These are phyloP conservation scores for Paracoccidioides lutzii DNA, from an alignment of 2,329 filamentous ascomycete species.

Conservation along the genomic window DNA sequence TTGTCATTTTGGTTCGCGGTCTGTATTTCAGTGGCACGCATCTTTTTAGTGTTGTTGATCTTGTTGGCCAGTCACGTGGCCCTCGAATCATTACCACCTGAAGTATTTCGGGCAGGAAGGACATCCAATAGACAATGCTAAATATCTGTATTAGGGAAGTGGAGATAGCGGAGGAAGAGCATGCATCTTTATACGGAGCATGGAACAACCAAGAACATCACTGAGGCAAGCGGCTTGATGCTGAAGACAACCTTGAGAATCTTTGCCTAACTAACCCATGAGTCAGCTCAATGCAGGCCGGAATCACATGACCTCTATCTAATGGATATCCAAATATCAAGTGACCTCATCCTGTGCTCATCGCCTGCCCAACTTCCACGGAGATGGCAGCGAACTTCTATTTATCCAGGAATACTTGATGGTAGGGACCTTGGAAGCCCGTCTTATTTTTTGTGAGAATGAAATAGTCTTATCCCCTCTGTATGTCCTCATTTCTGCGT, in stretches of 20 bases:
- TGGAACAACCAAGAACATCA: too few relatives aligned
- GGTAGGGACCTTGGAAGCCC: neutral
- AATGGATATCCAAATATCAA: neutral
- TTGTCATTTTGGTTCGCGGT: neutral
- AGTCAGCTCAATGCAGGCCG: too few relatives aligned
- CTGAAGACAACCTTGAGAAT: too few relatives aligned
- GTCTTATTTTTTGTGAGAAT: neutral
- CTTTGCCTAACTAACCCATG: too few relatives aligned
- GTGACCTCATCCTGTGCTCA: neutral
- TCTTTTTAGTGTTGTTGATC: neutral
- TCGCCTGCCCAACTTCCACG: neutral
- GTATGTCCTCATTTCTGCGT: neutral
- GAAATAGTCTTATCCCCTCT: neutral
- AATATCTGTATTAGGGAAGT: too few relatives aligned
- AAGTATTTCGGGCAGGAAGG: too few relatives aligned
- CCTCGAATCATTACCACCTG: too few relatives aligned
- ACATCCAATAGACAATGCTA: too few relatives aligned
- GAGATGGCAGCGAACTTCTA: too few relatives aligned
- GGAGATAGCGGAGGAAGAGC: too few relatives aligned
- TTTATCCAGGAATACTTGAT: neutral
- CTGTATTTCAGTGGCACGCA: neutral
- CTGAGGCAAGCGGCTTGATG: too few relatives aligned
- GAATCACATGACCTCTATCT: neutral
- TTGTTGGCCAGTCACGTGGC: neutral
- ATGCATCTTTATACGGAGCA: too few relatives aligned